These are phyloP conservation scores for Pythium myriotylum DNA, from an alignment of 352 stramenopile genomes.

Conservation along the genomic window DNA sequence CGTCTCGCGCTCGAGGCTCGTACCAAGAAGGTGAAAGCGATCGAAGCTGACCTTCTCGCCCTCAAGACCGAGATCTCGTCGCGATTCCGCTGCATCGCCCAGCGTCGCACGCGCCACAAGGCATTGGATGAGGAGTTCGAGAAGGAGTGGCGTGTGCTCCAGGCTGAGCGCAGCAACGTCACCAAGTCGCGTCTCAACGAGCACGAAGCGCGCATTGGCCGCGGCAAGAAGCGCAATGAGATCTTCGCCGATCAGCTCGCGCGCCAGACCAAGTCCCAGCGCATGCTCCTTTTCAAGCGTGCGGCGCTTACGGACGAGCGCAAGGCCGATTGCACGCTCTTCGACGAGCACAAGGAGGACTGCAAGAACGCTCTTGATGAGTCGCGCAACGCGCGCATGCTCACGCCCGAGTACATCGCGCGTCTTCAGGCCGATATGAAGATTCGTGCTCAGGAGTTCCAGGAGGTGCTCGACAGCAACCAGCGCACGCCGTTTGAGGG, in stretches of 20 bases:
- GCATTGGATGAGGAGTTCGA: constrained; percentile 84
- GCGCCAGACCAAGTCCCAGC: constrained; percentile 81
- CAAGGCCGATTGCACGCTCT: constrained; percentile 78
- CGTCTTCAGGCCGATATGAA: constrained; percentile 87
- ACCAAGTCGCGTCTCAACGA: constrained; percentile 70
- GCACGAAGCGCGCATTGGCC: constrained; percentile 66
- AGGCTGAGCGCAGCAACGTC: constrained; percentile 59
- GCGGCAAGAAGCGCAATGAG: constrained; percentile 85
- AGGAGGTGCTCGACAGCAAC: constrained; percentile 83
- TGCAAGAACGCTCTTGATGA: constrained; percentile 78
- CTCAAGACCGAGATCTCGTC: constrained; percentile 84
- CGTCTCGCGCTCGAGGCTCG: constrained; percentile 68
- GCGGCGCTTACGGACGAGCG: constrained; percentile 83
- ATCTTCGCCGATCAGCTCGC: constrained; percentile 80
- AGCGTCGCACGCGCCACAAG: constrained; percentile 74
- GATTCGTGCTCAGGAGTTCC: constrained; percentile 72
- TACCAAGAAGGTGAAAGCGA: constrained; percentile 84
- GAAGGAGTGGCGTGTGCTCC: constrained; percentile 81
- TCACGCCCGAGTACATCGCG: constrained; percentile 85
- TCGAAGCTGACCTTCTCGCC: constrained; percentile 72
- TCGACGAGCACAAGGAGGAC: constrained; percentile 86
- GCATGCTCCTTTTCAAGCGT: constrained; percentile 88
- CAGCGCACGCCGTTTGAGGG: constrained; percentile 81
- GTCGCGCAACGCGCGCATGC: constrained; percentile 63
- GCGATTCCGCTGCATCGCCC: constrained; percentile 66